Evolutionary conservation across 305 asterid genomes (phyloP), one percentile per base, ranked within the genome.

Genomic region (Fraxinus albicans): DNA sequence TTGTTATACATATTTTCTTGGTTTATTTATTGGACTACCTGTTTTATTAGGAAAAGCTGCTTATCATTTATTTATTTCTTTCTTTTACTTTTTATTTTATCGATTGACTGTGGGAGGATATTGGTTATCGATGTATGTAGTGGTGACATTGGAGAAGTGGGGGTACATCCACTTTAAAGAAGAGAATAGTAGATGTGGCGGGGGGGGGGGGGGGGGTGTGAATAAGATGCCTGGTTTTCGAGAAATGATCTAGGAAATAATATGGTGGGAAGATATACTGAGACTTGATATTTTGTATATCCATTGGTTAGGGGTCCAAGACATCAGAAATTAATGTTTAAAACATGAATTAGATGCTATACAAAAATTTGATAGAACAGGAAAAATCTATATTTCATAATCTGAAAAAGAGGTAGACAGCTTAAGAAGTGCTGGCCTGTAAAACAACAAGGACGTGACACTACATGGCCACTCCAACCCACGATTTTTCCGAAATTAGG

Each of bases 21-120:
- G 76, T 72, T 31, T 42, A 42, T 77, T 38, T 74, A 79, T 78
- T 76, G 65, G 73, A 50, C 79, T 31, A 29, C 29, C 17, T 25
- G 73, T 76, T 76, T 23, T 29, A 53, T 79, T 58, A 36, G 77
- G 79, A 86, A 38, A 29, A 27, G 38, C 21, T 67, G 35, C 75
- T 27, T 9, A 67, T 27, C 74, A 10, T 67, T 67, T 67, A 12
- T 25, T 69, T 23, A 10, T 69, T 29, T 10, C 6, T 10, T 69
- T 29, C 31, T 36, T 36, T 6, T 69, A 27, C 36, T 69, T 69
- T 29, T 69, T 13, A 69, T 69, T 69, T 69, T 69, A 69, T 29
- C 19, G 8, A 27, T 69, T 9, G 31, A 69, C 38, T 69, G 38
- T 27, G 35, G 38, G 34, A 67, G 36, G 35, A 67, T 27, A 23